Base-by-base conservation (phyloP, 768 basidiomycete genomes). In the Leccinellum albellum region DNA sequence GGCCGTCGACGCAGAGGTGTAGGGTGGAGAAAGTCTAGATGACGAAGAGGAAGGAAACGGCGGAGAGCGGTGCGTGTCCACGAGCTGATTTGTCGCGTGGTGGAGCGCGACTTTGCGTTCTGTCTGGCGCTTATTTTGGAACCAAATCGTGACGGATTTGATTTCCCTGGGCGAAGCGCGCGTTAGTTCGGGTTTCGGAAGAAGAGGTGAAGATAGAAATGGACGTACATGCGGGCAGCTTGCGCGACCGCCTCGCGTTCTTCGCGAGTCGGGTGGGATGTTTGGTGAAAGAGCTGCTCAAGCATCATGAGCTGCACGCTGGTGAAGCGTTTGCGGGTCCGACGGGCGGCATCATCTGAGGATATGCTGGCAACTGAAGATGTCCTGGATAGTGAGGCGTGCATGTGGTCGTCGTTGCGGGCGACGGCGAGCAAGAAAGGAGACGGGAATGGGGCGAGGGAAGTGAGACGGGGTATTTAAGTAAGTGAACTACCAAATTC, bases 191-290 rank as follows among this genome's bases (percentile, higher is more conserved):
- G 24, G 58, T 17, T 20, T 37, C 50, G 50, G 42, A 28, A 23
- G 33, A 29, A 21, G 14, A 21, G 21, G 29, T 20, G 31, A 20
- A 13, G 17, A 23, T 9, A 21, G 55, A 44, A 6, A 40, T 13
- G 17, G 57, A 62, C 86, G 67, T 72, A 89, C 88, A 89, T 88
- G 67, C 75, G 78, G 13, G 84, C 84, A 12, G 82, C 75, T 44
- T 70, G 76, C 9, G 87, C 87, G 44, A 88, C 77, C 0, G 75
- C 70, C 60, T 89, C 88, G 60, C 88, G 82, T 60, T 89, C 83
- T 58, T 85, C 84, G 33, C 88, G 81, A n/a, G 86, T 86, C 5
- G 88, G 88, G 66, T 89, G 88, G 0, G 86, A 87, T 55, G 81
- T 82, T 59, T 81, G 78, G 71, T 87, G 87, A 66, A 85, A 89